Base-by-base conservation (phyloP, 805 yeast genomes). In the Wickerhamiella galacta region DNA sequence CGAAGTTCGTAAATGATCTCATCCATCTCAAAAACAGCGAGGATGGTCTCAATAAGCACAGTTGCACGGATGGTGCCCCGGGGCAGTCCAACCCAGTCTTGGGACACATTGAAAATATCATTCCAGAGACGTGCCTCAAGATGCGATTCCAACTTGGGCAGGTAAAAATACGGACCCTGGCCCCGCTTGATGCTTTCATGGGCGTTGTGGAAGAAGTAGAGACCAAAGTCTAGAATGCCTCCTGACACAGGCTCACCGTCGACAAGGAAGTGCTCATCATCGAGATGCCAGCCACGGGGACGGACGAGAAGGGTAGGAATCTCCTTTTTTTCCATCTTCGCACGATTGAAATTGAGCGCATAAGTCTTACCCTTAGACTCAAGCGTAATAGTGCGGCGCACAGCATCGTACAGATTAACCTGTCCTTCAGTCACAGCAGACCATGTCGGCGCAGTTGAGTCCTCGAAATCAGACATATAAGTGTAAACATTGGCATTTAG, bases 111-210 rank as follows among this genome's bases (percentile, higher is more conserved):
- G 67, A 74, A 74, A 39, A 72, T 64, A 52, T 72, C 79, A 55
- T 74, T 75, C 82, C 82, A 74, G 44, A 74, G 66, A 40, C 74
- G 70, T 34, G 81, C 80, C 57, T 74, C 82, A 43, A 72, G 62
- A 51, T 75, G 79, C 46, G 76, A 75, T 57, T 75, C 79, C 78
- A 74, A 70, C 60, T 75, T 75, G 39, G 82, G 81, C 42, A 74
- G 61, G 57, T 74, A 74, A 52, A 73, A 73, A 62, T 73, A 73
- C 17, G 81, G 81, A 20, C 81, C 81, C 38, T 61, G 63, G 34
- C 80, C 79, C 40, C 61, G 66, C 32, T 53, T 55, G 42, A 70
- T 41, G 26, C 69, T 41, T 55, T 72, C 78, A 42, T 57, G 56
- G 34, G 79, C 81, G 47, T 71, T 74, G 60, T 74, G 72, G 68